Conservation (phyloP, 2,329 filamentous ascomycete genomes). For the Periconia sp. region DNA sequence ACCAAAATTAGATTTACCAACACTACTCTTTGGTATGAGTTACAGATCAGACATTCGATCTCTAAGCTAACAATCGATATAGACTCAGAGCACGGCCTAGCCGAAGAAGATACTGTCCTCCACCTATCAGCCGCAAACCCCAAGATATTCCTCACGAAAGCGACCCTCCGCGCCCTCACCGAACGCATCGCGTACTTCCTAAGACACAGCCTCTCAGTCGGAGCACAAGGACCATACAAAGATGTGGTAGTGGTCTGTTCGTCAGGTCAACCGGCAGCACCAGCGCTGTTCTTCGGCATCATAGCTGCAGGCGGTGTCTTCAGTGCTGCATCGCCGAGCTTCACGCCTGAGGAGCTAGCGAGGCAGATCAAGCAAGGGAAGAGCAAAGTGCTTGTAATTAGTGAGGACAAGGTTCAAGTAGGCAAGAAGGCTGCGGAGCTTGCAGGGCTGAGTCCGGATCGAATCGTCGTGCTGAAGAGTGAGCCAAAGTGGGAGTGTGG, state of each 20-base stretch:
- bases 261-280: constrained; percentile 59
- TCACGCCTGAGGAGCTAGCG: constrained; percentile 56
- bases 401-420: constrained; percentile 55
- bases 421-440: constrained; percentile 55
- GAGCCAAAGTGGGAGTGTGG: constrained; percentile 48
- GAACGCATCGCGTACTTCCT: constrained; percentile 61
- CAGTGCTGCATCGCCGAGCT: constrained; percentile 57
- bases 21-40: constrained; percentile 39
- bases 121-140: constrained; percentile 63
- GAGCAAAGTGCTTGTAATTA: constrained; percentile 51
- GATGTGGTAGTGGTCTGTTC: constrained; percentile 60
- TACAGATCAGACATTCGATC: background rate
- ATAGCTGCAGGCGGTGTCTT: constrained; percentile 66
- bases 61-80: background rate
- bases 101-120: constrained; percentile 57
- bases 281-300: constrained; percentile 61
- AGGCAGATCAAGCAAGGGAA: constrained; percentile 50
- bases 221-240: constrained; percentile 52
- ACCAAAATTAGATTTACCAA: constrained; percentile 41
- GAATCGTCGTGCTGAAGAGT: constrained; percentile 51
- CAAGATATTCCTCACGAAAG: constrained; percentile 59
- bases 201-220: constrained; percentile 57
- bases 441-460: constrained; percentile 50
- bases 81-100: constrained; percentile 27
- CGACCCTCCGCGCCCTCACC: constrained; percentile 52